Evolutionary conservation across 768 basidiomycete genomes (phyloP).

Genomic region (Tulasnella sp.): DNA sequence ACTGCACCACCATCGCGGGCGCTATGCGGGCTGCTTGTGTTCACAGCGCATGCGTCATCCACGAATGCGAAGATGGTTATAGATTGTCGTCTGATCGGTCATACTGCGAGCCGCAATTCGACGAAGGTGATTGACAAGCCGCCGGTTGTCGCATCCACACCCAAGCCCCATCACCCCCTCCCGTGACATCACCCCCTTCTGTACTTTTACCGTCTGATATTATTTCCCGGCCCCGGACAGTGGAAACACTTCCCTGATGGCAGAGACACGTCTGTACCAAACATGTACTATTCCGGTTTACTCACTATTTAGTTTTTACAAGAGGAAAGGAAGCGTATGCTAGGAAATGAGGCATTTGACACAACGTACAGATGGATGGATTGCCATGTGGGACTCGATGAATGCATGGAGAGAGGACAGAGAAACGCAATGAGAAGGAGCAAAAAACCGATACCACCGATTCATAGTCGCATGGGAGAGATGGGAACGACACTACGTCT

Average conservation of each 20-base stretch:
- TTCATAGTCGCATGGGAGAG: not conserved
- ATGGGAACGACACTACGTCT: not conserved
- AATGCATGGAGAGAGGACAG: not conserved
- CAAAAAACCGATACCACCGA: not conserved
- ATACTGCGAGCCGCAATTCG: not conserved
- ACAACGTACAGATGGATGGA: not conserved
- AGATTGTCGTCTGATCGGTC: not conserved
- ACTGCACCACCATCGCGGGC: constrained; percentile 13
- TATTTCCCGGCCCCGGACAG: not conserved
- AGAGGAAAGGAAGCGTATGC: not conserved
- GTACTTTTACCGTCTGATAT: not conserved
- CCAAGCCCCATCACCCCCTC: not conserved
- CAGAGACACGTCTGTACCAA: not conserved
- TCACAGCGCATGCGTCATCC: not conserved
- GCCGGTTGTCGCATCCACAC: not conserved
- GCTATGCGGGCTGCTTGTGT: not conserved
- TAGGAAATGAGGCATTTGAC: not conserved
- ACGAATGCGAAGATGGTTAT: constrained; percentile 1
- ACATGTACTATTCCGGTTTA: not conserved
- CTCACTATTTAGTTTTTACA: not conserved
- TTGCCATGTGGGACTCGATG: not conserved
- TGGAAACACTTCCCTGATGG: not conserved
- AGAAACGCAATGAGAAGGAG: not conserved
- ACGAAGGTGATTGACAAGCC: constrained; percentile 4
- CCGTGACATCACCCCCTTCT: not conserved